Percentiles rank a stretch among this genome's conserved stretches.
phyloP scores from a whole-genome alignment of 441 rosid species.

The Populus hybrid region DNA sequence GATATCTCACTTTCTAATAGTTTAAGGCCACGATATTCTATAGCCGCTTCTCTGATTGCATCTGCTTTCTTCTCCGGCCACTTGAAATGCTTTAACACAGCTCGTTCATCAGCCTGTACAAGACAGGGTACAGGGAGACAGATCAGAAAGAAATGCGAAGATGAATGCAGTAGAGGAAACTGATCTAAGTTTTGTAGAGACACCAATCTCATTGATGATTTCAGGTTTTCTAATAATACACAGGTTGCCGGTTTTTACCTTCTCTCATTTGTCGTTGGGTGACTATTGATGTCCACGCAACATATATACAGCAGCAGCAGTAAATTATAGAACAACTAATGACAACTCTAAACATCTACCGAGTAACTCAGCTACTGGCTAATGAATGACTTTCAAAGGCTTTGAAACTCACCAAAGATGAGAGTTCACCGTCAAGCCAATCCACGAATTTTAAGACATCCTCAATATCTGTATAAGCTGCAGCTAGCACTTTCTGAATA shows the following conservation, averaged over 20 bases:
- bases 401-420: conserved; percentile 61
- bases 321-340: neutral
- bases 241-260: neutral
- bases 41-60: conserved; percentile 82
- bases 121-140: conserved; percentile 1
- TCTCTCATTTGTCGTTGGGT: neutral
- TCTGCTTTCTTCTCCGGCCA: conserved; percentile 98
- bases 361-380: neutral
- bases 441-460: conserved; percentile 72
- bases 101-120: conserved; percentile 81
- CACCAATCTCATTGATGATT: neutral
- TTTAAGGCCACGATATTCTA: conserved; percentile 78
- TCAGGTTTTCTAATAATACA: neutral
- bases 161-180: neutral
- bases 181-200: neutral
- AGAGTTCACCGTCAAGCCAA: conserved; percentile 78
- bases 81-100: conserved; percentile 88
- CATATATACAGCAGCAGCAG: neutral
- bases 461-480: conserved; percentile 67
- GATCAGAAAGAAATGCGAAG: neutral
- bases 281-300: neutral
- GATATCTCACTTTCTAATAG: conserved; percentile 64
- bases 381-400: conserved; percentile 12
- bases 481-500: conserved; percentile 62
- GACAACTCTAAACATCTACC: neutral